Evolutionary conservation across 345 rosid species (phyloP).

Genomic region (Anastatica hierochuntica): DNA sequence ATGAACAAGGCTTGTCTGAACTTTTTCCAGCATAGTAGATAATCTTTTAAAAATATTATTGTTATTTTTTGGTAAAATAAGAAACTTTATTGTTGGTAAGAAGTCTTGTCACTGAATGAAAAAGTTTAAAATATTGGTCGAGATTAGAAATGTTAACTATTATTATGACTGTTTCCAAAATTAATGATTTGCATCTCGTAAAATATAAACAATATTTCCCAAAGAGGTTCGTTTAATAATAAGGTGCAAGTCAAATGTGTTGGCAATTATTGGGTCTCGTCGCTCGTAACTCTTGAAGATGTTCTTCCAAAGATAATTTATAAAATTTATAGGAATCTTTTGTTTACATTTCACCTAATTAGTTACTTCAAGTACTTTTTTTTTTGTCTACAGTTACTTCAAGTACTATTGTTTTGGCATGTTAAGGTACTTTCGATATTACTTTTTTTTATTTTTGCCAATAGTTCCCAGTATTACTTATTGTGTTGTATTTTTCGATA

Average conservation of each 20-base stretch:
- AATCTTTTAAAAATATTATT: too few species aligned
- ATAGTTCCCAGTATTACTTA: too few species aligned
- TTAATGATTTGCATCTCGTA: not conserved
- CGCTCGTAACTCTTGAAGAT: conserved; percentile 9
- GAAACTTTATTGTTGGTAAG: conserved; percentile 1
- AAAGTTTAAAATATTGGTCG: not conserved
- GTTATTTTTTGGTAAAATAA: too few species aligned
- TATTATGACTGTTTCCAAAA: not conserved
- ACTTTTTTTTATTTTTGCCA: too few species aligned
- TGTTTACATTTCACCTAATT: not conserved
- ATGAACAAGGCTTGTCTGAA: too few species aligned
- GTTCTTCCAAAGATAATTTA: conserved; percentile 1
- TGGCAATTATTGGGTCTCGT: conserved; percentile 15
- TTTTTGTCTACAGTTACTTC: not conserved
- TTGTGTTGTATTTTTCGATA: too few species aligned
- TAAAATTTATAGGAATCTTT: conserved; percentile 9
- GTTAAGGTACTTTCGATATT: too few species aligned
- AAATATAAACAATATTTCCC: not conserved
- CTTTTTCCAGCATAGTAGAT: not conserved
- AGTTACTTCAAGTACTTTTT: not conserved
- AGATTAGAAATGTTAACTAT: not conserved
- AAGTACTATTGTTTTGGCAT: too few species aligned
- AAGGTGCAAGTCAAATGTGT: not conserved
- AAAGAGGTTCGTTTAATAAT: not conserved
- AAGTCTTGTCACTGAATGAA: not conserved